Evolutionary conservation across 2,329 filamentous ascomycete genomes (phyloP).

Genomic region (Arthroderma uncinatum): DNA sequence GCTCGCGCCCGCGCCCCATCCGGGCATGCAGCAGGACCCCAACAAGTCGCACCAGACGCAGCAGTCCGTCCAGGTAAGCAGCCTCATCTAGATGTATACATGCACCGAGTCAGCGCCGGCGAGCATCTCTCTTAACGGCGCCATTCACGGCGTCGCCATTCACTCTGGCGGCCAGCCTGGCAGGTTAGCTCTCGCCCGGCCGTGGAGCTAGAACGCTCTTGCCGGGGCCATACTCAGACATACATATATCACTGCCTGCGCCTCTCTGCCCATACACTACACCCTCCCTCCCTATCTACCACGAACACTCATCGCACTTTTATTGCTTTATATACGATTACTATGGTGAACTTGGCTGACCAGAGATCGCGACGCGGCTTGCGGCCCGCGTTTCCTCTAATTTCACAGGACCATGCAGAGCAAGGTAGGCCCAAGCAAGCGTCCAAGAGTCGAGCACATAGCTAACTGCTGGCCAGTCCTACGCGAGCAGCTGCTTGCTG

Average conservation of each 20-base stretch:
- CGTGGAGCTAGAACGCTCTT: background rate
- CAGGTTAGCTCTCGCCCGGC: too few relatives aligned
- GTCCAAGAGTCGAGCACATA: background rate
- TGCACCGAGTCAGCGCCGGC: too few relatives aligned
- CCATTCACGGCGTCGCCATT: too few relatives aligned
- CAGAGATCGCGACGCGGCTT: background rate
- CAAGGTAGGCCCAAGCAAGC: conserved; percentile 29
- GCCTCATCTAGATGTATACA: conserved; percentile 8
- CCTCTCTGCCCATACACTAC: too few relatives aligned
- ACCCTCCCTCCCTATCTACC: too few relatives aligned
- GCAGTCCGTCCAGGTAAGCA: conserved; percentile 45
- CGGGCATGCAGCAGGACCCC: conserved; percentile 32
- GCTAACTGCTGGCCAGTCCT: conserved; percentile 37
- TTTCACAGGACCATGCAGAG: conserved; percentile 33
- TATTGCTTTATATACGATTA: background rate
- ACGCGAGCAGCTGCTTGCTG: conserved; percentile 51
- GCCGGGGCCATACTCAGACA: background rate
- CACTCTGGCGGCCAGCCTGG: too few relatives aligned
- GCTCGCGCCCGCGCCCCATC: conserved; percentile 23
- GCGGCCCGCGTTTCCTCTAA: background rate
- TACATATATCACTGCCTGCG: background rate
- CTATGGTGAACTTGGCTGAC: background rate
- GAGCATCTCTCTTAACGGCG: too few relatives aligned
- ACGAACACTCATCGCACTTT: too few relatives aligned
- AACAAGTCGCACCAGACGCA: conserved; percentile 5